These are phyloP conservation scores for Saprolegnia diclina DNA, from an alignment of 352 stramenopile species.

Conservation along the genomic window DNA sequence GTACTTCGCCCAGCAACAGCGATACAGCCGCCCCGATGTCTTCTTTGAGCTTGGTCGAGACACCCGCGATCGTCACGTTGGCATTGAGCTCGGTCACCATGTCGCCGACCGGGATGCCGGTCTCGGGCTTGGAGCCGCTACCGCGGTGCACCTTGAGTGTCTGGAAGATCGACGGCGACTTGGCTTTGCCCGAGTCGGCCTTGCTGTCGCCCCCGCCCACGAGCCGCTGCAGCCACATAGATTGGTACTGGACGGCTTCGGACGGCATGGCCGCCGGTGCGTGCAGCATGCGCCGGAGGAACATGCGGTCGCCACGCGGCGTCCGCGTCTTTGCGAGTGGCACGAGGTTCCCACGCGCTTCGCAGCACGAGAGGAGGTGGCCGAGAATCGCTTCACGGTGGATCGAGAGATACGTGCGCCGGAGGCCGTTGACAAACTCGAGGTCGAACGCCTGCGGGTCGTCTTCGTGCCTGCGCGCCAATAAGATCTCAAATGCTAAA, in stretches of 20 bases:
- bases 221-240: slow-evolving; percentile 10
- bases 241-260: slow-evolving; percentile 9
- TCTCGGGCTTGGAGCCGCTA: neutral
- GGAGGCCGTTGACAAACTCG: slow-evolving; percentile 66
- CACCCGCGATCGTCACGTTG: slow-evolving; percentile 66
- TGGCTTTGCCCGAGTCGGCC: neutral
- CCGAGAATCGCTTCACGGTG: slow-evolving; percentile 71
- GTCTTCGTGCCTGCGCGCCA: slow-evolving; percentile 29
- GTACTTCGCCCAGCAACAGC: slow-evolving; percentile 2
- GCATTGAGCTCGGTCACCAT: slow-evolving; percentile 70
- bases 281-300: slow-evolving; percentile 14
- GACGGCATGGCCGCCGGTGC: neutral
- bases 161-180: slow-evolving; percentile 14
- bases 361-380: slow-evolving; percentile 66
- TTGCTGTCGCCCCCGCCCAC: slow-evolving; percentile 9
- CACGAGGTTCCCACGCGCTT: slow-evolving; percentile 52
- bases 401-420: slow-evolving; percentile 55
- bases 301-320: neutral
- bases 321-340: neutral
- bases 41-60: slow-evolving; percentile 31
- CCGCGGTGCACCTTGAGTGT: neutral
- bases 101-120: neutral
- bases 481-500: no score
- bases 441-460: slow-evolving; percentile 62
- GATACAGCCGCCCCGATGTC: neutral